Evolutionary conservation across 2,329 filamentous ascomycete species (phyloP).

Genomic region (Beauveria sp.): DNA sequence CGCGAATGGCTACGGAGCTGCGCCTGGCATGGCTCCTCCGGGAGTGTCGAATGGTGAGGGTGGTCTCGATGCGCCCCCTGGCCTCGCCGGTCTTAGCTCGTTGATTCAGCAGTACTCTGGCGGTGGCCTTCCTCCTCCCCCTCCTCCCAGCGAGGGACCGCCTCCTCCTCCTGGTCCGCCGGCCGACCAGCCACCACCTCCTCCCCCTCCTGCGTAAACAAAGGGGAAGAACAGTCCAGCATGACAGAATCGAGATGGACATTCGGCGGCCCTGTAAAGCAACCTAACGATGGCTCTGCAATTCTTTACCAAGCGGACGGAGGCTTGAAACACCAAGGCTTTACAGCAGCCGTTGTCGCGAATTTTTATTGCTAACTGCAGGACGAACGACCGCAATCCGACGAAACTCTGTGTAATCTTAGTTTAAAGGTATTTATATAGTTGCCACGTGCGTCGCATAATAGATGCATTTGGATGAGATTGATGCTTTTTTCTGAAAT

Average conservation of each 20-base stretch:
- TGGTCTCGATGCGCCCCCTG: conserved; percentile 47
- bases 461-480: background rate
- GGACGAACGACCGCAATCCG: background rate
- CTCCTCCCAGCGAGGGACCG: conserved; percentile 44
- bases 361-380: conserved; percentile 11
- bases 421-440: background rate
- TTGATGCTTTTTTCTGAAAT: background rate
- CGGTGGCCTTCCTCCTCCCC: conserved; percentile 47
- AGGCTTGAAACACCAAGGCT: background rate
- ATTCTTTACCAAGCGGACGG: background rate
- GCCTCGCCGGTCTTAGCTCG: conserved; percentile 52
- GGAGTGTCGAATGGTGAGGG: conserved; percentile 35
- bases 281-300: background rate
- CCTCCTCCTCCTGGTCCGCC: conserved; percentile 49
- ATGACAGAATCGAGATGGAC: background rate
- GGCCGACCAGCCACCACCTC: conserved; percentile 51
- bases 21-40: conserved; percentile 32
- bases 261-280: background rate
- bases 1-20: conserved; percentile 35
- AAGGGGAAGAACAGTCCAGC: background rate
- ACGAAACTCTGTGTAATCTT: background rate
- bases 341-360: background rate
- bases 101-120: conserved; percentile 60
- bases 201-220: conserved; percentile 41
- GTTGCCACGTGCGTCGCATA: background rate